These are phyloP conservation scores for Climacium dendroides DNA, from an alignment of 225 moss, liverwort and hornwort species.

Conservation along the genomic window DNA sequence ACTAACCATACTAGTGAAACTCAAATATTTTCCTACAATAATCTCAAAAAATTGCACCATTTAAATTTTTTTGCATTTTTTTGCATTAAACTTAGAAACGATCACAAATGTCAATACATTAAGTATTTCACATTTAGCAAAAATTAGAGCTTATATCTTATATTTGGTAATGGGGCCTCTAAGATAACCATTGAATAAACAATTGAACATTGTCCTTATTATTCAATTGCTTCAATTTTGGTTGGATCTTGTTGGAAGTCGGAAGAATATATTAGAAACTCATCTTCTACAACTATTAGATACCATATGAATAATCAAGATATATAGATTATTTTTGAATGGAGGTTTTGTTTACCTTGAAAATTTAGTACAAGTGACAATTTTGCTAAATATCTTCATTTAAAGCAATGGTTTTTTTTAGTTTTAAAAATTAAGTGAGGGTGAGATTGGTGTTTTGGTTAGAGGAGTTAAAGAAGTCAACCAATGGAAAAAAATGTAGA, in stretches of 20 bases:
- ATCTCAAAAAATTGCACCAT: no score
- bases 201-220: not conserved
- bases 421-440: not conserved
- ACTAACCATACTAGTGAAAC: not conserved
- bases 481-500: no score
- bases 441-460: not conserved
- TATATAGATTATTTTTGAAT: no score
- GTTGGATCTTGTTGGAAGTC: not conserved
- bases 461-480: not conserved
- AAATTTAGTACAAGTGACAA: accelerated
- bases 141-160: not conserved
- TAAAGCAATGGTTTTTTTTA: not conserved
- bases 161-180: no score
- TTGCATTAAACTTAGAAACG: not conserved
- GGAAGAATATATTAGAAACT: accelerated
- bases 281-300: not conserved
- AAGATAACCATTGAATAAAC: not conserved
- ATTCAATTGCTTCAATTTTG: not conserved
- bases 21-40: not conserved
- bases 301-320: accelerated
- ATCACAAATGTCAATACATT: no score
- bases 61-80: not conserved
- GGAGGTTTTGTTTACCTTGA: not conserved
- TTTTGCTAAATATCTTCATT: not conserved
- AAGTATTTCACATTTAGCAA: no score